A percentile compares a stretch with the other conserved stretches of the same genome.
Evolutionary conservation across 192 early-diverging fungal genomes (phyloP).

Genomic region (Backusella sp.): DNA sequence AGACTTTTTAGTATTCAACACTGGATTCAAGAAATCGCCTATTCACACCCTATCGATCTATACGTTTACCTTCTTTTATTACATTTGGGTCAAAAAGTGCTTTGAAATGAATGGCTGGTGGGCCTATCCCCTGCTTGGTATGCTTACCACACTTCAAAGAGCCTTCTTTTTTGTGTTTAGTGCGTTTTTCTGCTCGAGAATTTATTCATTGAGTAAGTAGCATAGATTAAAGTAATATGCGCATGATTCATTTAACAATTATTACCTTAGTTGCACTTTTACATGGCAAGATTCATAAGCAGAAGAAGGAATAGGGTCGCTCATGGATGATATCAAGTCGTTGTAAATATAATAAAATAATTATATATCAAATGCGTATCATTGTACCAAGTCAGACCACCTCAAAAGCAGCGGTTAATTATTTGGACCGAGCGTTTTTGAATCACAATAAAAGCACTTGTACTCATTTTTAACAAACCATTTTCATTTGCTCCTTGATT

Average conservation of each 20-base stretch:
- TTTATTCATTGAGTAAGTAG: conserved; percentile 34
- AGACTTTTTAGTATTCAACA: conserved; percentile 31
- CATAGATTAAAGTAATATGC: not conserved
- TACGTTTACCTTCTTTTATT: conserved; percentile 24
- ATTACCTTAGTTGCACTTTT: not conserved
- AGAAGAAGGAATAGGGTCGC: not conserved
- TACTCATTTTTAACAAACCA: too few relatives aligned
- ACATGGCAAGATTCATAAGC: not conserved
- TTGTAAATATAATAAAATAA: not conserved
- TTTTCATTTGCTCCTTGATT: not conserved
- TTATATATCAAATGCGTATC: too few relatives aligned
- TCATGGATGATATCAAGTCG: not conserved
- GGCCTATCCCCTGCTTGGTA: conserved; percentile 32
- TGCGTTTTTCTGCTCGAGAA: conserved; percentile 16
- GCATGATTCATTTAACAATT: too few relatives aligned
- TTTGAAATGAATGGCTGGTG: conserved; percentile 25
- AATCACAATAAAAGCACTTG: too few relatives aligned
- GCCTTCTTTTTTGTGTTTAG: conserved; percentile 16
- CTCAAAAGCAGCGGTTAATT: too few relatives aligned
- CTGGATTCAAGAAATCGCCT: conserved; percentile 18
- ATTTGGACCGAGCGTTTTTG: too few relatives aligned
- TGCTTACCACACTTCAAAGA: conserved; percentile 8
- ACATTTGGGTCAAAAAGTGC: conserved; percentile 26
- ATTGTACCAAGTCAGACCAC: not conserved
- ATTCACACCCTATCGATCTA: conserved; percentile 26